Evolutionary conservation across 2,329 filamentous ascomycete species (phyloP), one percentile per base, ranked within the genome.

Genomic region (Xylariaceae sp.): DNA sequence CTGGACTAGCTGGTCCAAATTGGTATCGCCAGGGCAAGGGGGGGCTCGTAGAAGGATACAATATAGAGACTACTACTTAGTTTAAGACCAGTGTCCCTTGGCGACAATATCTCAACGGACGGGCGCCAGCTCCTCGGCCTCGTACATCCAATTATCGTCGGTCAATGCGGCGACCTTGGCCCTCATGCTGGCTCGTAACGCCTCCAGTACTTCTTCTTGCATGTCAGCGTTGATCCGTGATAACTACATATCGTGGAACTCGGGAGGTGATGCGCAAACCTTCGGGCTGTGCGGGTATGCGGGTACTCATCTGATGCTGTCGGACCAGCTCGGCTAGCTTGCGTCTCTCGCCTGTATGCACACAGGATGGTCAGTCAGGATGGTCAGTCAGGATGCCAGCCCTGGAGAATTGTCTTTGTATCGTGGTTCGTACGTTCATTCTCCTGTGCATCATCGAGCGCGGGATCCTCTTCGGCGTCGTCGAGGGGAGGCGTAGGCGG

Each of bases 91-190:
- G 22, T 27, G 42, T 41, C 22, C 42, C 39, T 18, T 42, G 27
- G 11, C 19, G 30, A 18, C 39, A 27, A 35, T 31, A 44, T 35
- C 33, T 56, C 41, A 56, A 36, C 51, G 50, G 12, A 49, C 49
- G 3, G 36, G 51, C 10, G 40, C 67, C 53, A 75, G 71, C 47
- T 81, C 76, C 59, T 89, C 86, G 2, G 81, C 74, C 66, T 91
- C 89, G 69, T 87, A 95, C 85, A 95, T 95, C 90, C 90, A 96
- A 61, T 85, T 87, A 62, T 96, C 90, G 44, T 94, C 87, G 18
- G 87, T 80, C 44, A 95, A 71, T 12, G 85, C 82, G 14, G 81
- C 79, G 2, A 90, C 86, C 65, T 90, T 89, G 51, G 81, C 81
- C 58, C 82, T 76, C 47, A 95, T 72, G 65, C 85, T 90, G 32